These are phyloP conservation scores for Cyclostephanos invisitatus DNA, from an alignment of 108 stramenopile genomes.

Conservation along the genomic window DNA sequence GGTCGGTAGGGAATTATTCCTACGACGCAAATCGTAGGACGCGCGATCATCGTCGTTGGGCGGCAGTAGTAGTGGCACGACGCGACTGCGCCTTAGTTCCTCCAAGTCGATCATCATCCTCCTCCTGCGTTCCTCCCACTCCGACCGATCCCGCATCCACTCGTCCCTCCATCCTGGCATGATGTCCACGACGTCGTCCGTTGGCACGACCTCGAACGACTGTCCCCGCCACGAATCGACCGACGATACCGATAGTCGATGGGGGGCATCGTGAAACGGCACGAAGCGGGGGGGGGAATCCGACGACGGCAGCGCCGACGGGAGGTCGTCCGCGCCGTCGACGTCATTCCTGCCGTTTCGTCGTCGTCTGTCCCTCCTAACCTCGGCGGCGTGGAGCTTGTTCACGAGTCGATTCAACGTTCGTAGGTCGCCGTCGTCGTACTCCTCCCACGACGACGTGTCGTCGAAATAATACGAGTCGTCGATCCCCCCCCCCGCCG, in stretches of 20 bases:
- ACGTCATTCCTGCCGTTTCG: neutral
- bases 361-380: neutral
- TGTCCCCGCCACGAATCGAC: constrained; percentile 18
- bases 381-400: constrained; percentile 17
- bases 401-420: constrained; percentile 19
- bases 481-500: neutral
- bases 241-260: constrained; percentile 17
- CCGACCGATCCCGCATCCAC: constrained; percentile 26
- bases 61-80: too few relatives aligned
- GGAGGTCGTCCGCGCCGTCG: neutral
- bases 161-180: constrained; percentile 28
- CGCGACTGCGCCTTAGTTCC: constrained; percentile 19
- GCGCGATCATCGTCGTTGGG: neutral
- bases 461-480: neutral
- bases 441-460: neutral
- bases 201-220: constrained; percentile 38
- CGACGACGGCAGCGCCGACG: neutral
- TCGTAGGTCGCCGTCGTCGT: constrained; percentile 16
- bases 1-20: constrained; percentile 9
- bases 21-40: neutral
- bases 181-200: constrained; percentile 10
- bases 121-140: constrained; percentile 25
- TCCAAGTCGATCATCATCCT: neutral
- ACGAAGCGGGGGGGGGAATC: neutral
- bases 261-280: constrained; percentile 6